Conservation (phyloP, 208 protist genomes). For the Acanthamoeba lugdunensis region DNA sequence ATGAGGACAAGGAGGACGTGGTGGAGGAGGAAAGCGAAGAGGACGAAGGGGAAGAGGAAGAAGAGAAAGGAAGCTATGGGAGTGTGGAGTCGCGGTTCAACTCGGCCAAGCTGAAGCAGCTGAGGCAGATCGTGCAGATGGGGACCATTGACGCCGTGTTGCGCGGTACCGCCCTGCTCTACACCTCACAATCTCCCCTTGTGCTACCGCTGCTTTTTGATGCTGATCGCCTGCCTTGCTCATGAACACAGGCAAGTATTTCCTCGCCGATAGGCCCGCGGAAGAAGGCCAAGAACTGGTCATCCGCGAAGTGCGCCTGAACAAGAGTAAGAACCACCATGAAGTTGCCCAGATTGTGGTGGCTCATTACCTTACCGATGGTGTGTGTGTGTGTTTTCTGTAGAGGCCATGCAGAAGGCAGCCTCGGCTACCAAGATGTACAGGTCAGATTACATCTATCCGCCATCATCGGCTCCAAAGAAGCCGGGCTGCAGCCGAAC, state of each 20-base stretch:
- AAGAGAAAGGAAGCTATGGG: neutral
- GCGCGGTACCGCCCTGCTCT: constrained; percentile 8
- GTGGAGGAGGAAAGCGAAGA: neutral
- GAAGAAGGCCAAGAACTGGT: neutral
- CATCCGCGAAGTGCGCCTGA: constrained; percentile 17
- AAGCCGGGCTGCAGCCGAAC: neutral
- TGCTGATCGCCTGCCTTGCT: no score
- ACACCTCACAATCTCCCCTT: no score
- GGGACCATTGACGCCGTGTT: constrained; percentile 68
- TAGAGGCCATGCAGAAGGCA: constrained; percentile 29
- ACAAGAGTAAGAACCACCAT: neutral
- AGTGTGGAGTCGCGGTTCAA: neutral
- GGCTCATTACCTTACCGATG: neutral
- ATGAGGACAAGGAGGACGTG: neutral
- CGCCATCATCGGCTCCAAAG: neutral
- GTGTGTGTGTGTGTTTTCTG: no score
- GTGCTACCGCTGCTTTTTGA: neutral
- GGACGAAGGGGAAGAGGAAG: neutral
- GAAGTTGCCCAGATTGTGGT: neutral
- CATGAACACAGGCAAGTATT: constrained; percentile 49
- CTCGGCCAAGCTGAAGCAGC: constrained; percentile 35
- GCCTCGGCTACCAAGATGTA: constrained; percentile 31
- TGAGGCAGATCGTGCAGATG: constrained; percentile 54
- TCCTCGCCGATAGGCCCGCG: neutral
- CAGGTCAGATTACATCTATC: constrained; percentile 14